These are phyloP conservation scores for Trametes villosa DNA, from an alignment of 768 basidiomycete species.

Conservation along the genomic window DNA sequence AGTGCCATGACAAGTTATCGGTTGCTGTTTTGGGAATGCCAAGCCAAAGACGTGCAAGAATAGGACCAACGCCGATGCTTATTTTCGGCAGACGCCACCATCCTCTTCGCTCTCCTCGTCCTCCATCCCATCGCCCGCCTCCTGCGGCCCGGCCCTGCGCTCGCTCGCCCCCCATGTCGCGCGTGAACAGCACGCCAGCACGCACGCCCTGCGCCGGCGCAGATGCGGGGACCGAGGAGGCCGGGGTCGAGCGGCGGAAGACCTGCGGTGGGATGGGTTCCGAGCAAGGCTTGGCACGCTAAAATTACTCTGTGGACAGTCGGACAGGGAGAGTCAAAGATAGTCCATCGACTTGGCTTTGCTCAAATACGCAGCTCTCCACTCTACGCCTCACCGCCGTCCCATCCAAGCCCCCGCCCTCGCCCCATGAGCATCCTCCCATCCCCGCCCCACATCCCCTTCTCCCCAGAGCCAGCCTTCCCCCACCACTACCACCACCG, in stretches of 20 bases:
- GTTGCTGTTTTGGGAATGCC: conserved; percentile 24
- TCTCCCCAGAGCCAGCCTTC: conserved; percentile 18
- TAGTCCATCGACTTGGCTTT: conserved; percentile 51
- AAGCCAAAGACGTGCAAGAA: conserved; percentile 23
- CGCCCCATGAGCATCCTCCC: conserved; percentile 34
- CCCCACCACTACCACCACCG: conserved; percentile 12
- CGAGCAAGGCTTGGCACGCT: conserved; percentile 45
- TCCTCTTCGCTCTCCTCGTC: conserved; percentile 15
- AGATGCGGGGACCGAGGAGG: not conserved
- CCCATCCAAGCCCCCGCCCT: conserved; percentile 5
- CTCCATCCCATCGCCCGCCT: not conserved
- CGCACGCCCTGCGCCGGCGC: not conserved
- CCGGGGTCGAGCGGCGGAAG: conserved; percentile 11
- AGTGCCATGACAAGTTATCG: conserved; percentile 15
- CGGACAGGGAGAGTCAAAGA: conserved; percentile 44
- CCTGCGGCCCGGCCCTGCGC: not conserved
- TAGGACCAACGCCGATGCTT: conserved; percentile 24
- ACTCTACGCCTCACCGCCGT: conserved; percentile 25
- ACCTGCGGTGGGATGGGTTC: conserved; percentile 24
- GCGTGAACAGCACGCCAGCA: not conserved
- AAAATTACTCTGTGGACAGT: conserved; percentile 40
- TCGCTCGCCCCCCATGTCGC: not conserved
- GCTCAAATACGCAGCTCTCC: conserved; percentile 41
- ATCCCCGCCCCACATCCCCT: conserved; percentile 31
- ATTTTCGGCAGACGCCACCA: conserved; percentile 24